Evolutionary conservation across 179 eudicot species (phyloP), one percentile per base, ranked within the genome.

Genomic region (Gypsophila paniculata): DNA sequence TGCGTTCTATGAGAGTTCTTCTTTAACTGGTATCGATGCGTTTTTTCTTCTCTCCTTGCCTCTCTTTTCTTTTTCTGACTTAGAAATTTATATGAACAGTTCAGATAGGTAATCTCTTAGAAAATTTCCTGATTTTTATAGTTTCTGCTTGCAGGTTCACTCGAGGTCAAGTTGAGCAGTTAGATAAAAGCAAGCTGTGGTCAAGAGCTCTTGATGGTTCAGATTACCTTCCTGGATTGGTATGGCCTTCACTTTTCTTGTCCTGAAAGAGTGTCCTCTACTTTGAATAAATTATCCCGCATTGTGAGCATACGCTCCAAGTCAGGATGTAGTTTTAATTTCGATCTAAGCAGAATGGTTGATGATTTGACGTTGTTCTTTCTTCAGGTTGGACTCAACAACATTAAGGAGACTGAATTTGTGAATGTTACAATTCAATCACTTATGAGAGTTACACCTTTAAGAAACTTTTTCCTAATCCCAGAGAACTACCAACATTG

Each of bases 121-220:
- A 39, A 36, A 19, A 32, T 48, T 66, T 51, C 23, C 57, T 60
- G 62, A 49, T 38, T 22, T 25, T 73, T 73, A 15, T 65, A 21
- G n/a, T 66, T 60, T 15, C 17, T 66, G 32, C 72, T 25, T 71
- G 44, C 77, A 91, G 98, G 84, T 86, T 94, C 75, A 55, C 72
- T 23, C 79, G 65, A 75, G 85, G 82, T n/a, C 94, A 94, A 77
- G 96, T 94, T 77, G 81, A 76, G 46, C 87, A 81, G 74, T 66
- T 91, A 81, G 97, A 94, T 75, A 84, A 66, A 75, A 89, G 83
- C 76, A 86, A 83, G 78, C 89, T 86, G 48, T 91, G 97, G 99
- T 82, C 99, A 38, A 86, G 97, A 80, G 99, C 99, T 68, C 97
- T 93, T 85, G 97, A 94, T 89, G 99, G 96, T 15, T 91, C 99